Base-by-base conservation (phyloP, 805 yeast genomes). In the Nakazawaea populi region DNA sequence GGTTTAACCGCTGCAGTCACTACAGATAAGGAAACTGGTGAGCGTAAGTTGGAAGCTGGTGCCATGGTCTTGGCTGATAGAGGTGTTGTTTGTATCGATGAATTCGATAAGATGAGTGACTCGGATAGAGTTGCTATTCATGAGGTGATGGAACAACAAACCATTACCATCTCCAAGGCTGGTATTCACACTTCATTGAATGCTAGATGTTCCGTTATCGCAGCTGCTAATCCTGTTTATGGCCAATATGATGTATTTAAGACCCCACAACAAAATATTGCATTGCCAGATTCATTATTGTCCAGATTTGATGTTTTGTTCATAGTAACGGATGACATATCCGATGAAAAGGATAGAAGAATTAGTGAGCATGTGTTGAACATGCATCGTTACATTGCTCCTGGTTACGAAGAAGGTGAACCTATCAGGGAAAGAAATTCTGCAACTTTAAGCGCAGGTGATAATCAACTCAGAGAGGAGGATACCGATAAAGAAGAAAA, bases 111-210 rank as follows among this genome's bases (percentile, higher is more conserved):
- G 70, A 94, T 94, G 99, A 85, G 88, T 55, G 99, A 94, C 67
- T 81, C 83, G 30, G 99, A 94, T 72, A 80, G 99, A 65, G 98
- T 94, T 48, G 98, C 98, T 1, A 94, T 94, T 62, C 99, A 94
- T 70, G 99, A 94, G 77, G 99, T 94, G 46, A 94, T 94, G 99
- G 99, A 94, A 73, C 99, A 94, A 71, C 99, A 94, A 68, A 94
- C 99, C 0, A 97, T 92, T 31, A 91, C 98, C 2, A 91, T 92
- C 62, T 96, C 98, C 48, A 92, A 92, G 67, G 99, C 98, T 5
- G 99, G 99, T 56, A 92, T 92, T 61, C 97, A 92, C 67, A 91
- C 98, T 2, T 87, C 98, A 5, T 76, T 92, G 58, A 92, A 92
- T 64, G 98, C 99, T 11, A 82, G 99, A 61, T 92, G 98, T 72